Percentiles rank a stretch among this genome's conserved stretches.
These are phyloP conservation scores for Pterocarpus santalinus DNA, from an alignment of 306 rosid species.

Conservation along the genomic window DNA sequence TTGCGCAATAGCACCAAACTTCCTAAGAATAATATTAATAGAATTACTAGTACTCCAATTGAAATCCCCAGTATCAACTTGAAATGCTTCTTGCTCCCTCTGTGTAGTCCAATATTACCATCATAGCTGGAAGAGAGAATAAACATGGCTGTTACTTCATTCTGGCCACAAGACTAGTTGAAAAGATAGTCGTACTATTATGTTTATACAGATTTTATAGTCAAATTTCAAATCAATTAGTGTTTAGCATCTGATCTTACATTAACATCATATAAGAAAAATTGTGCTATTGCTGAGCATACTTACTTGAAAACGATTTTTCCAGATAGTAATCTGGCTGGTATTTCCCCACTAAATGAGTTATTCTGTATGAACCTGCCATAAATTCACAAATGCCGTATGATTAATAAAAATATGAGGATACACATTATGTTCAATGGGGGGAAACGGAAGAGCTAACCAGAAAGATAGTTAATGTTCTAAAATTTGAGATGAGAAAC, in stretches of 20 bases:
- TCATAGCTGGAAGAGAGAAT: constrained; percentile 61
- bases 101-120: constrained; percentile 63
- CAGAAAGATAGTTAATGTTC: constrained; percentile 15
- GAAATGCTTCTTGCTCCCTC: constrained; percentile 60
- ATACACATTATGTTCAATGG: not conserved
- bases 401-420: constrained; percentile 9
- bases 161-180: constrained; percentile 9
- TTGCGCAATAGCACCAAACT: constrained; percentile 57
- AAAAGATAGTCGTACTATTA: constrained; percentile 19
- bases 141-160: constrained; percentile 20
- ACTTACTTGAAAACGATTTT: constrained; percentile 79
- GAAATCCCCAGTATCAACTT: constrained; percentile 70
- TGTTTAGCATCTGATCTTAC: not conserved
- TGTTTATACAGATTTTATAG: constrained; percentile 12
- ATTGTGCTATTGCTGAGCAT: not conserved
- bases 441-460: not conserved
- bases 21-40: constrained; percentile 57
- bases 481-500: constrained; percentile 23
- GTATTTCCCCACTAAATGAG: constrained; percentile 85
- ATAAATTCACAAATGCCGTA: constrained; percentile 41
- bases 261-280: constrained; percentile 1
- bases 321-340: constrained; percentile 66
- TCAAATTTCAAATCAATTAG: not conserved
- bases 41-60: constrained; percentile 64
- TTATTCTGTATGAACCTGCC: constrained; percentile 91